Base-by-base conservation (phyloP, 305 asterid genomes). In the Rubia peregrina region DNA sequence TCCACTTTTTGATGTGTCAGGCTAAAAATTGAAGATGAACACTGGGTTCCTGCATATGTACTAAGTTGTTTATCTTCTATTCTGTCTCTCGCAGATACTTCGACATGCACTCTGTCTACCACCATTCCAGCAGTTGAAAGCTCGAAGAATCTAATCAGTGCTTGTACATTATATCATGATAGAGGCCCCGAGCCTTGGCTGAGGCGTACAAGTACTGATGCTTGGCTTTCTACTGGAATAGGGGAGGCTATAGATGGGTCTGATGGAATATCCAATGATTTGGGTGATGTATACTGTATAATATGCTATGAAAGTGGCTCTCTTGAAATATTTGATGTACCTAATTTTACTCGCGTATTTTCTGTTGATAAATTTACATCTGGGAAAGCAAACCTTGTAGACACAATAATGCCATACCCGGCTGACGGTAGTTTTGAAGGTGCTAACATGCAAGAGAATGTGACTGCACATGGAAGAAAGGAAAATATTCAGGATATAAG, bases 171-270 rank as follows among this genome's bases (percentile, higher is more conserved):
- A 75, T 93, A 90, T 83, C 91, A 89, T 60, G 97, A 93, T 80
- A 85, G 81, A 81, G 98, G 98, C 38, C 96, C 92, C 16, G 96
- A 85, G 81, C 95, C 95, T 49, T 93, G 97, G 98, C 92, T 93
- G 73, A 86, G 97, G 74, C 89, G 79, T 81, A 86, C 98, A n/a
- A 89, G 97, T 77, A 90, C 92, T 74, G 98, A 93, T 81, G 98
- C 98, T 75, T 93, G 98, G 98, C 98, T 93, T 74, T 88, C 97
- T 78, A 84, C 95, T 73, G 97, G 98, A 65, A 71, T 81, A 69
- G 95, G 95, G 69, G 98, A 89, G 82, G 85, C 94, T 73, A 82
- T 93, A 74, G 96, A 89, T 68, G 97, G 96, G 73, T 84, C 96
- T 10, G 98, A 93, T 83, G 95, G 91, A 61, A 76, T 70, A 65